Base-by-base conservation (phyloP, 148 eudicot genomes). In the Nepenthes mirabilis region DNA sequence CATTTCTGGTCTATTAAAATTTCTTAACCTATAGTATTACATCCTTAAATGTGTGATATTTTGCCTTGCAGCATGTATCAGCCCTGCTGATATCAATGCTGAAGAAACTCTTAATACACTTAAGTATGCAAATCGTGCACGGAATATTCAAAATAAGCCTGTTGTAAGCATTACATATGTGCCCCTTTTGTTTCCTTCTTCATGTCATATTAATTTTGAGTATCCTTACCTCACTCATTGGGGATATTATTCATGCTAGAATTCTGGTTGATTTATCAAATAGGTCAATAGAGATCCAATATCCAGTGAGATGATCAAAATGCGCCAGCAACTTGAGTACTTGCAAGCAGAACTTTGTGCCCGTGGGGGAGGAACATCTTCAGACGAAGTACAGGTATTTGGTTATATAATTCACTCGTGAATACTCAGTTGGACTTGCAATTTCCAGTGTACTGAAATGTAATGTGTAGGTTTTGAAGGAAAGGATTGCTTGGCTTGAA, bases 31-130 rank as follows among this genome's bases (percentile, higher is more conserved):
- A n/a, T 11, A 47, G 14, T 51, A 11, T 52, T 60, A 43, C 45
- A 58, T 45, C 62, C 65, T 40, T 40, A 40, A 4, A 40, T 40
- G 58, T 50, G 51, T 57, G 47, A 48, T 50, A 9, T 33, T 14
- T 47, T 57, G 12, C 67, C 59, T 70, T 65, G 69, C 88, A 93
- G 98, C 98, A 48, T 93, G 98, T 82, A 90, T 93, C 54, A 93
- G 99, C 73, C 99, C 99, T 55, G 99, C 99, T 58, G 99, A 93
- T 74, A 93, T 93, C 59, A 93, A 88, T 68, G 99, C 96, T 10
- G 99, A 93, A 75, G 99, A 93, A 78, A 93, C 96, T 50, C 95
- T 93, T n/a, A 93, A 93, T 80, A 93, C 99, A 2, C 89, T 93
- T 6, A 93, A 93, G 78, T 93, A 93, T 74, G 99, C 99, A 60